phyloP scores from a whole-genome alignment of 1,284 basidiomycete genomes.

The Boletus sp. region DNA sequence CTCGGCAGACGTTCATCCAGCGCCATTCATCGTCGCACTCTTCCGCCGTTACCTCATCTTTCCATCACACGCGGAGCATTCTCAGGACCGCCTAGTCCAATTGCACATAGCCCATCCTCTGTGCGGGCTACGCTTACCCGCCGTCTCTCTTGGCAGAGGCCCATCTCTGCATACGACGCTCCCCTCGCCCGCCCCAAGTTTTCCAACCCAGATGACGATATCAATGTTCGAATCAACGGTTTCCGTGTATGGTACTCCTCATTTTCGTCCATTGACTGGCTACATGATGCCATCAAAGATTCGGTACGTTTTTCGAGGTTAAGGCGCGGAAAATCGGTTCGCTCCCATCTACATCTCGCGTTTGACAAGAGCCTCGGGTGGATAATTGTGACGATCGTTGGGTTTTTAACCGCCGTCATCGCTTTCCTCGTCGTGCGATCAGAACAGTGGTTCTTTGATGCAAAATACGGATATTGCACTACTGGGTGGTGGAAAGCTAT shows the following conservation, averaged over 20 bases:
- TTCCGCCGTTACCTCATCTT: conserved; percentile 10
- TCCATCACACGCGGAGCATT: conserved; percentile 7
- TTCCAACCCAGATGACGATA: conserved; percentile 43
- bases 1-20: conserved; percentile 12
- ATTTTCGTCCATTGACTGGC: conserved; percentile 84
- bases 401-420: conserved; percentile 78
- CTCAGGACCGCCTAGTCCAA: conserved; percentile 24
- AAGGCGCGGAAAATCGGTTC: conserved; percentile 63
- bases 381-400: conserved; percentile 87
- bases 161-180: conserved; percentile 73
- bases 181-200: conserved; percentile 36
- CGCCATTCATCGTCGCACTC: conserved; percentile 7
- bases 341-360: conserved; percentile 67
- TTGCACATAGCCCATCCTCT: conserved; percentile 14
- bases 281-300: conserved; percentile 92
- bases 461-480: conserved; percentile 89
- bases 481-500: conserved; percentile 72
- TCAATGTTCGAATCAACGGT: conserved; percentile 75
- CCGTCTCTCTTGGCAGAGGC: conserved; percentile 46
- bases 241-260: conserved; percentile 92
- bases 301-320: conserved; percentile 75
- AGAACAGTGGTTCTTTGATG: conserved; percentile 92
- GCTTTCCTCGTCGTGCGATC: conserved; percentile 87
- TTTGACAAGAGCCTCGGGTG: conserved; percentile 88
- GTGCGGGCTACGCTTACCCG: conserved; percentile 19